Conservation (phyloP, 495 filamentous ascomycete genomes). For the Daldinia bambusicola region DNA sequence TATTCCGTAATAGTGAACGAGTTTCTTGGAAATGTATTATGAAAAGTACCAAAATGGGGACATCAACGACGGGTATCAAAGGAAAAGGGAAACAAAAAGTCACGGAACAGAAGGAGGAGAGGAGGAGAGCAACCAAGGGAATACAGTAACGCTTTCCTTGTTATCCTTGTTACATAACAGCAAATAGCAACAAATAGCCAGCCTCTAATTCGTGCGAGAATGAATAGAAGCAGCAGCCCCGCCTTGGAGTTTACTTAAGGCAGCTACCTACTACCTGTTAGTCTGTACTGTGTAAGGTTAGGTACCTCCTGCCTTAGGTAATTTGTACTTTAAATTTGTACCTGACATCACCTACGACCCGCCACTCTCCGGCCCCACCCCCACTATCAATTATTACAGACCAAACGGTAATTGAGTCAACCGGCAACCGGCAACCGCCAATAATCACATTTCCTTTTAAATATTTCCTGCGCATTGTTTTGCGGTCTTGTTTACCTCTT, state of each 20-base stretch:
- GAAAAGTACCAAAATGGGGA: background rate
- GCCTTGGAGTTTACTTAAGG: constrained; percentile 10
- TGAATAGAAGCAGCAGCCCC: constrained; percentile 1
- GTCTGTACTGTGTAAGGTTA: too few species aligned
- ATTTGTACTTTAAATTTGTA: background rate
- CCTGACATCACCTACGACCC: background rate
- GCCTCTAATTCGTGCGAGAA: background rate
- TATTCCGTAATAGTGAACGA: background rate
- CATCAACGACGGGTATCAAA: background rate
- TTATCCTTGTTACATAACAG: too few species aligned
- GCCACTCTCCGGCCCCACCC: constrained; percentile 9
- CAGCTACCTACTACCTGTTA: too few species aligned
- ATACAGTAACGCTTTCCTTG: background rate
- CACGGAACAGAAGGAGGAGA: too few species aligned
- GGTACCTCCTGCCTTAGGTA: background rate
- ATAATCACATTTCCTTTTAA: background rate
- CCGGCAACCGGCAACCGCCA: background rate
- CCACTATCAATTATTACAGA: constrained; percentile 6
- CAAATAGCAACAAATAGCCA: background rate
- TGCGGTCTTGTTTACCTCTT: background rate
- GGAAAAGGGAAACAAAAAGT: too few species aligned
- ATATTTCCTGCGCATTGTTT: background rate
- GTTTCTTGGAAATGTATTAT: background rate
- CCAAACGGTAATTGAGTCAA: constrained; percentile 1
- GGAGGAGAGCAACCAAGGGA: background rate